Conservation (phyloP, 176 grass and related monocot species). For the Eleusine coracana region DNA sequence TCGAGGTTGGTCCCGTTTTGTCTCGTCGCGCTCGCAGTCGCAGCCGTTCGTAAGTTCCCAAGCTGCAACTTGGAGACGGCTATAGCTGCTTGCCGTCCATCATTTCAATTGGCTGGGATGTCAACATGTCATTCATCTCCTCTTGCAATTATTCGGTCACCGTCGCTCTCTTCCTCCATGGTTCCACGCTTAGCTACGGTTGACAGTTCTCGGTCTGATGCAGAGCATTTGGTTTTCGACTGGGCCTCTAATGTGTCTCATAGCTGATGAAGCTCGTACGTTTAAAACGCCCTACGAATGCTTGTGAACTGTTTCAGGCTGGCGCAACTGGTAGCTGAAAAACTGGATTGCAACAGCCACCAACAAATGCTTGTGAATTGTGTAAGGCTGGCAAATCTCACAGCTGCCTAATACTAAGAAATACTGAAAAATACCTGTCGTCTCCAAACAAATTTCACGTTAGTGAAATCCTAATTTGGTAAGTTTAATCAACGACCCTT, state of each 20-base stretch:
- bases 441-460: background rate
- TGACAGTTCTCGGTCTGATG: background rate
- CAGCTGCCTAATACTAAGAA: background rate
- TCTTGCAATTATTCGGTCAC: background rate
- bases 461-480: background rate
- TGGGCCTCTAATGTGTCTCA: background rate
- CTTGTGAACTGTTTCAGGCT: background rate
- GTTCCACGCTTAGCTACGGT: background rate
- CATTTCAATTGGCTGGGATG: background rate
- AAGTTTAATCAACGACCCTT: background rate
- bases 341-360: no score
- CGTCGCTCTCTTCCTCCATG: background rate
- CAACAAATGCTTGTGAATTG: no score
- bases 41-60: background rate
- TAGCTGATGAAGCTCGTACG: no score
- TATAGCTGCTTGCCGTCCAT: background rate
- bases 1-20: constrained; percentile 32
- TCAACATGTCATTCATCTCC: background rate
- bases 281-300: background rate
- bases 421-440: background rate
- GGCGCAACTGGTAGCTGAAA: no score
- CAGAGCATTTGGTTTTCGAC: constrained; percentile 3
- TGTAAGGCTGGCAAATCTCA: no score
- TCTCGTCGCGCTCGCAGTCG: background rate
- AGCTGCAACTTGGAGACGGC: constrained; percentile 7